Base-by-base conservation (phyloP, 2,329 filamentous ascomycete genomes). In the Ophiosphaerella korrae region DNA sequence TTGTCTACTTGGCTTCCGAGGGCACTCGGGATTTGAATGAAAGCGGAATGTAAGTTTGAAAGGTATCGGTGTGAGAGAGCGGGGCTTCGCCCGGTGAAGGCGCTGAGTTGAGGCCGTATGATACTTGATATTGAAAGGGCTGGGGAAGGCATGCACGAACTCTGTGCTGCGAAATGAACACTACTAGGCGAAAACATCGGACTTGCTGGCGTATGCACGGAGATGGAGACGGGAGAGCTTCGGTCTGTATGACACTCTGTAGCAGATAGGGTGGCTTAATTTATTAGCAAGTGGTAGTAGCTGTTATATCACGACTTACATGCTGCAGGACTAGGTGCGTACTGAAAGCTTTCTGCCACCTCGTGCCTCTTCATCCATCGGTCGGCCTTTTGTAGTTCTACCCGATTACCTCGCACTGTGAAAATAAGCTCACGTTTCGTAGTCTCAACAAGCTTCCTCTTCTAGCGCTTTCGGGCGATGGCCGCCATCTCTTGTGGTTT, bases 321-420 rank as follows among this genome's bases (percentile, higher is more conserved):
- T 57, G 48, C 54, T 32, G 49, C 55, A 3, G 57, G 56, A 41
- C 50, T 59, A 18, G 58, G 58, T 7, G 53, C 47, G 46, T 65
- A 65, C 26, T 55, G 33, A 26, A 33, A 26, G 38, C 49, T 62
- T 2, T 57, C 46, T 16, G 34, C 5, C 9, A 67, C 52, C 3
- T 39, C 40, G 11, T 65, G 42, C 4, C 47, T 35, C 14, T 54
- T 62, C 60, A 62, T 66, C 62, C 55, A 65, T n/a, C 62, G 51
- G 1, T 57, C 50, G 16, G 64, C 60, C 42, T 62, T 63, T 35
- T 56, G 45, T 9, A 21, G 47, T n/a, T 58, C 50, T 24, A 66
- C 60, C 34, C 9, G 6, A 16, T 29, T 43, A 14, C 44, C 53
- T 38, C 63, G 16, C 2, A 64, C 57, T 16, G 37, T 21, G 39